Evolutionary conservation across 805 yeast genomes (phyloP), one percentile per base, ranked within the genome.

Genomic region (Metahyphopichia silvanorum): DNA sequence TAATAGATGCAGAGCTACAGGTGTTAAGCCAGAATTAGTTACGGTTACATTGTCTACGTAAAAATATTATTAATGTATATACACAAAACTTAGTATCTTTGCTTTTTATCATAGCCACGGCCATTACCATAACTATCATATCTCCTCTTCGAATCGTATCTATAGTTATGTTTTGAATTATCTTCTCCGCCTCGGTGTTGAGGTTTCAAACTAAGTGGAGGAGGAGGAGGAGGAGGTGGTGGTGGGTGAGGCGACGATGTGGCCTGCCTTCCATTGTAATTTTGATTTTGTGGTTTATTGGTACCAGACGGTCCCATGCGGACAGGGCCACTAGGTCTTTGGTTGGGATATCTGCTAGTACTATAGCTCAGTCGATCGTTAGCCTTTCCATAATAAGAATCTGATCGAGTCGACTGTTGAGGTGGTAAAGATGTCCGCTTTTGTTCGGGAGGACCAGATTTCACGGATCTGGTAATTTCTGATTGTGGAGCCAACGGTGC

Each of bases 71-170:
- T 17, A 25, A 5, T 11, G 25, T 29, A 25, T 29, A 25, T 29
- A 13, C 16, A 23, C 17, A 19, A 16, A 5, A 32, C 13, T 33
- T 37, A 57, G 38, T 55, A 51, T 34, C 54, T 59, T 31, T 44
- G 49, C 37, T 52, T 57, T 35, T 63, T 63, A 26, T 58, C 63
- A 33, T 53, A 49, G 4, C 45, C 41, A 21, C 51, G 40, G n/a
- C 47, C 46, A 32, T 27, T 35, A 12, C 37, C 37, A 27, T 43
- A 43, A 25, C 38, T 41, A 13, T 58, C 64, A 30, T 31, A 36
- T 27, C 48, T 47, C 33, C 63, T 41, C 32, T 59, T 57, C 24
- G 44, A 42, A 25, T 47, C 53, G 25, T 38, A 32, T 25, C 52
- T 28, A 12, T 42, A 41, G 9, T 34, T 24, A 11, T 27, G 27